Base-by-base conservation (phyloP, 2,329 filamentous ascomycete genomes). In the Penicillium aurantiogriseum region DNA sequence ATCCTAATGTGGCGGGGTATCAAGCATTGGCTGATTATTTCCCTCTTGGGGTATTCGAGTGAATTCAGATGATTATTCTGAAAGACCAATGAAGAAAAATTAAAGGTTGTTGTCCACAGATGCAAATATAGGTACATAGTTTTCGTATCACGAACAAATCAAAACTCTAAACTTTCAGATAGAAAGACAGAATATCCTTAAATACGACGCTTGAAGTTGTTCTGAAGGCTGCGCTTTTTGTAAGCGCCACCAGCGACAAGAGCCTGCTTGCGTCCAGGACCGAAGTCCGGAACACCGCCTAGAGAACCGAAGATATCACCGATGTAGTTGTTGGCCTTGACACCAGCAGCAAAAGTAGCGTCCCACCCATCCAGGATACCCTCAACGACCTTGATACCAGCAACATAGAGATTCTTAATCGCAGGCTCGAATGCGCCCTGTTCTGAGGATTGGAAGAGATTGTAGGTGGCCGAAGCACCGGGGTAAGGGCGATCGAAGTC, bases 401-500 rank as follows among this genome's bases (percentile, higher is more conserved):
- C 87, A 5, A 79, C 74, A 72, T 84, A 91, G 45, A 90, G 81
- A 69, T 91, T 91, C 58, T 82, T 69, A 19, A 89, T 75, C 2
- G 88, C 83, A 31, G 87, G 83, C 31, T 74, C 71, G 67, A 88
- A 90, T 4, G 82, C 87, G 47, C 87, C 87, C 68, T 88, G 85
- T 40, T 88, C 19, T 4, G 42, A 74, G 0, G 80, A 74, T 40
- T 81, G 79, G 39, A 84, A 79, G 9, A 91, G 78, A 65, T 90
- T 87, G 38, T 85, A 78, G 21, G 81, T 79, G 9, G 84, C 80
- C 0, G 80, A 78, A 8, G 83, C 71, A 11, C 81, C 83, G 0
- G 83, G 81, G 25, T 84, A 87, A 0, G 86, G 86, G 6, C 88
- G 83, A 69, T 91, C 88, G 67, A 91, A 91, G 74, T 91, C 85